These are phyloP conservation scores for Alternaria triticimaculans DNA, from an alignment of 2,329 filamentous ascomycete species.

Conservation along the genomic window DNA sequence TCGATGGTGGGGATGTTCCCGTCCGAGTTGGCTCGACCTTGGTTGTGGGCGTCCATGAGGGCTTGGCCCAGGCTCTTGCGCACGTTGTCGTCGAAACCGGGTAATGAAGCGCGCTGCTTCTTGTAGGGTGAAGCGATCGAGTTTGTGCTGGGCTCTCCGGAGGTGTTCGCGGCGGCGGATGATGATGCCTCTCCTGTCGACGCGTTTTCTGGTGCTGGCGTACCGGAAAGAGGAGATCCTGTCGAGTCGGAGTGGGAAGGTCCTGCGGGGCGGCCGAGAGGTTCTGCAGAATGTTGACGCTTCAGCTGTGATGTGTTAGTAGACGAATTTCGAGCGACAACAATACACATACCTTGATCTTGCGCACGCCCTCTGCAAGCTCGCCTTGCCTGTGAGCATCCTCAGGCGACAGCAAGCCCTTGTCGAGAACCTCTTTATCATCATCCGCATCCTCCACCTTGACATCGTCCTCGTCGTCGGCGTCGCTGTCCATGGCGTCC, in stretches of 20 bases:
- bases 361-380: slow-evolving; percentile 79
- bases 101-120: slow-evolving; percentile 72
- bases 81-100: slow-evolving; percentile 55
- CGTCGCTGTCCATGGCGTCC: slow-evolving; percentile 75
- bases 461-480: slow-evolving; percentile 71
- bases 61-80: slow-evolving; percentile 46
- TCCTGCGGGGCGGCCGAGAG: slow-evolving; percentile 55
- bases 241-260: slow-evolving; percentile 33
- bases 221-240: slow-evolving; percentile 34
- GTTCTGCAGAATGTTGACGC: slow-evolving; percentile 77
- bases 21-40: slow-evolving; percentile 44
- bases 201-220: slow-evolving; percentile 24
- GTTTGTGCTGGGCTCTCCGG: slow-evolving; percentile 52
- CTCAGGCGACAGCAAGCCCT: slow-evolving; percentile 66
- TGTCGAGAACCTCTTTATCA: slow-evolving; percentile 64
- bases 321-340: background rate
- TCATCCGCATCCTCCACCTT: slow-evolving; percentile 68
- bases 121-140: slow-evolving; percentile 75
- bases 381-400: slow-evolving; percentile 76
- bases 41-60: slow-evolving; percentile 35
- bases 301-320: slow-evolving; percentile 67
- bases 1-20: slow-evolving; percentile 38
- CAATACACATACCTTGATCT: slow-evolving; percentile 75
- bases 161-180: slow-evolving; percentile 41
- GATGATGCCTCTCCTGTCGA: slow-evolving; percentile 30